These are phyloP conservation scores for Lentinula edodes DNA, from an alignment of 768 basidiomycete genomes.

Conservation along the genomic window DNA sequence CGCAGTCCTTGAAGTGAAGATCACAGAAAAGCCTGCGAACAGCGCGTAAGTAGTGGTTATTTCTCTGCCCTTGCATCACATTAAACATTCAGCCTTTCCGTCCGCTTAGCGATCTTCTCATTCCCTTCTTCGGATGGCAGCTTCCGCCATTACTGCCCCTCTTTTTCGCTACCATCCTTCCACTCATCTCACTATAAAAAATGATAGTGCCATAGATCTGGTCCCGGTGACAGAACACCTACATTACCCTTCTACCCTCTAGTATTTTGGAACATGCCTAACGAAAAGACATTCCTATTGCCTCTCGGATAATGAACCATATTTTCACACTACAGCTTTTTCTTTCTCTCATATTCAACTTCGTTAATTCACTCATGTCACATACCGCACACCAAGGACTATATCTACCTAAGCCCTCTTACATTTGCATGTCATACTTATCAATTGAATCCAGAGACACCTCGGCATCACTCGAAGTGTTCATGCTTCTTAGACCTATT, in stretches of 20 bases:
- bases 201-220: background rate
- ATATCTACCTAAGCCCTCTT: background rate
- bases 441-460: background rate
- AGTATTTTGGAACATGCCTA: background rate
- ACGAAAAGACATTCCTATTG: background rate
- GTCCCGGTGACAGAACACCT: conserved; percentile 3
- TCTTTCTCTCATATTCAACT: background rate
- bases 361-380: background rate
- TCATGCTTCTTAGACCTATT: background rate
- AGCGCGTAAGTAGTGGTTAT: conserved; percentile 3
- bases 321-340: background rate
- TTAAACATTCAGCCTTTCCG: background rate
- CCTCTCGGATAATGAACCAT: background rate
- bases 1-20: conserved; percentile 68
- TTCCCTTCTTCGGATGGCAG: conserved; percentile 1
- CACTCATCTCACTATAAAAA: background rate
- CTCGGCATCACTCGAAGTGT: background rate
- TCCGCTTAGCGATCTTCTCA: background rate
- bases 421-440: background rate
- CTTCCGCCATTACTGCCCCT: background rate
- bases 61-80: background rate
- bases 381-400: background rate
- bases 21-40: conserved; percentile 35
- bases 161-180: background rate
- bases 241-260: background rate